phyloP scores from a whole-genome alignment of 352 stramenopile genomes.

The Globisporangium nodosum region DNA sequence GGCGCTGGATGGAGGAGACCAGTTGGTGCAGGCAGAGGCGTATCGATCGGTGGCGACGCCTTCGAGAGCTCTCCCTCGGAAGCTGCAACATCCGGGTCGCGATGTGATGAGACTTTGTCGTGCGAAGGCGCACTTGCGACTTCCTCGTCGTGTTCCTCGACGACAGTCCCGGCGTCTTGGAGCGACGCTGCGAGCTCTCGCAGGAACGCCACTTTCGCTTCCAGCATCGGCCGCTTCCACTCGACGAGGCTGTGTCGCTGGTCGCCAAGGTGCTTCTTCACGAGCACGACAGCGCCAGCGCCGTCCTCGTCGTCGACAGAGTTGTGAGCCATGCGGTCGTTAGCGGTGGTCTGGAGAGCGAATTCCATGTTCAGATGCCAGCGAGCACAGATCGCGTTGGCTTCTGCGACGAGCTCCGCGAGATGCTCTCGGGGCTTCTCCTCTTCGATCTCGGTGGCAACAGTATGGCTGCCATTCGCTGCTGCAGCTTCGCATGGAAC shows the following conservation, averaged over 20 bases:
- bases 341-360: conserved; percentile 8
- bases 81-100: conserved; percentile 13
- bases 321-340: not conserved
- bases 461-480: no score
- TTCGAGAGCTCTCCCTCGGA: not conserved
- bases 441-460: not conserved
- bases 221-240: conserved; percentile 36
- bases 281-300: conserved; percentile 18
- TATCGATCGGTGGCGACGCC: not conserved
- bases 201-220: conserved; percentile 40
- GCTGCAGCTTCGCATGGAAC: conserved; percentile 2
- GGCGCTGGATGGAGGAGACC: not conserved
- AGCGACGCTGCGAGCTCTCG: conserved; percentile 41
- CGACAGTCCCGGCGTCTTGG: conserved; percentile 8
- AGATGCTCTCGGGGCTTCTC: not conserved
- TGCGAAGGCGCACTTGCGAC: not conserved
- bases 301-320: not conserved
- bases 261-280: conserved; percentile 42
- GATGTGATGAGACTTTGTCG: conserved; percentile 14
- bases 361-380: conserved; percentile 52
- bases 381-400: conserved; percentile 52
- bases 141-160: conserved; percentile 1
- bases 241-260: conserved; percentile 36
- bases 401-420: conserved; percentile 34
- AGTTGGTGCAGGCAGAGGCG: not conserved